A percentile compares a stretch with the other conserved stretches of the same genome.
These are phyloP conservation scores for Cytospora mali DNA, from an alignment of 2,329 filamentous ascomycete species.

Conservation along the genomic window DNA sequence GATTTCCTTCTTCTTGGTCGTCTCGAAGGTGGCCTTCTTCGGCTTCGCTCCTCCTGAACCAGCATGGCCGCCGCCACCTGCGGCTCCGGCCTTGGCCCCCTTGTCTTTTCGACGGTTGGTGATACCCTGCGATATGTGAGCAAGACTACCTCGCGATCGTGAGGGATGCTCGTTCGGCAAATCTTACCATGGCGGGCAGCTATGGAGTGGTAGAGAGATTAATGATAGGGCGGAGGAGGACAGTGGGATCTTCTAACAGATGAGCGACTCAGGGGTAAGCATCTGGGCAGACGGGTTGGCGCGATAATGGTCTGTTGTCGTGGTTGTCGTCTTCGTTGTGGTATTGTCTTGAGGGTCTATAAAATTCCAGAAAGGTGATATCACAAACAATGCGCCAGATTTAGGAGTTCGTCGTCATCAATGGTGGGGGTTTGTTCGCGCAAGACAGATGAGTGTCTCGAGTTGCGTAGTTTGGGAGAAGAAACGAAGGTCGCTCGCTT, in stretches of 20 bases:
- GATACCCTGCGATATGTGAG: constrained; percentile 44
- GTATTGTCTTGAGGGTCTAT: constrained; percentile 14
- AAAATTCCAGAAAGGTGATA: constrained; percentile 11
- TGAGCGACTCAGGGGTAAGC: constrained; percentile 15
- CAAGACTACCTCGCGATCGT: not conserved
- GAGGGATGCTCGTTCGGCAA: constrained; percentile 1
- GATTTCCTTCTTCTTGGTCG: constrained; percentile 98
- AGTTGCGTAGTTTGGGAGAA: constrained; percentile 18
- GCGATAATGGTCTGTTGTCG: constrained; percentile 8
- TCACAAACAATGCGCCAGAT: constrained; percentile 13
- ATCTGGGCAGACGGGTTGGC: constrained; percentile 17
- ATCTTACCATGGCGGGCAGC: constrained; percentile 27
- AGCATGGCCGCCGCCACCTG: constrained; percentile 43
- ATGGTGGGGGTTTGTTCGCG: constrained; percentile 12
- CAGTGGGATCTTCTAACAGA: constrained; percentile 12
- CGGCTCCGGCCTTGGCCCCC: constrained; percentile 46
- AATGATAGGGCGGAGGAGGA: constrained; percentile 4
- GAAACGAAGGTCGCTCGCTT: constrained; percentile 23
- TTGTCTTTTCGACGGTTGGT: constrained; percentile 54
- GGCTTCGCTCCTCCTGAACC: constrained; percentile 63
- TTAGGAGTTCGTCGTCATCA: constrained; percentile 7
- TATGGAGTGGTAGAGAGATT: constrained; percentile 4
- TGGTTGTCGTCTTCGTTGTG: too few species aligned
- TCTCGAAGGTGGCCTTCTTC: constrained; percentile 95
- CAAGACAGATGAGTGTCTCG: constrained; percentile 12